Percentiles rank a stretch among this genome's conserved stretches.
Evolutionary conservation across 1,284 basidiomycete species (phyloP).

Genomic region (Meira miltonrushii): DNA sequence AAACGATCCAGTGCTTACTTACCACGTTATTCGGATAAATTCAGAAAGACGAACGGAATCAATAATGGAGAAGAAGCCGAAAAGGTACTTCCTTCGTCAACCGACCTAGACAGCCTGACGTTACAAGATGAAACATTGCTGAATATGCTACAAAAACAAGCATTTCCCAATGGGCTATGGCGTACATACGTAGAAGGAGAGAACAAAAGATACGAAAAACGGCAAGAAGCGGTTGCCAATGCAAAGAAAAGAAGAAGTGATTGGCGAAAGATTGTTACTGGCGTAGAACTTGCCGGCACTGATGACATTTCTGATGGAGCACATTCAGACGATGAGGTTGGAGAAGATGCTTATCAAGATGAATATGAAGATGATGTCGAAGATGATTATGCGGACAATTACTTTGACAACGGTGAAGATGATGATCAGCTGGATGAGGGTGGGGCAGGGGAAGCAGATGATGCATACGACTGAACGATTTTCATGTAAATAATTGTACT

Average conservation of each 20-base stretch:
- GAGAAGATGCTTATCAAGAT: constrained; percentile 34
- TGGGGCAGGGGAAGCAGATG: constrained; percentile 32
- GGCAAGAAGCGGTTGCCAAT: not conserved
- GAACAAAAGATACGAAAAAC: constrained; percentile 18
- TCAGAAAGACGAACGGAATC: constrained; percentile 30
- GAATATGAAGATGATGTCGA: constrained; percentile 46
- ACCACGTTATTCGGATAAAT: constrained; percentile 40
- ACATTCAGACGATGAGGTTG: constrained; percentile 37
- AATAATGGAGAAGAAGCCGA: constrained; percentile 23
- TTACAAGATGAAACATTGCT: not conserved
- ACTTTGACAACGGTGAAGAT: constrained; percentile 52
- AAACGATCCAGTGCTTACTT: constrained; percentile 19
- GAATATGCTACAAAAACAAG: constrained; percentile 30
- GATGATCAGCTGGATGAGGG: constrained; percentile 41
- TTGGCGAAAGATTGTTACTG: constrained; percentile 7
- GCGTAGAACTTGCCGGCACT: constrained; percentile 16
- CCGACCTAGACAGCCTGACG: not conserved
- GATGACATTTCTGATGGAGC: constrained; percentile 35
- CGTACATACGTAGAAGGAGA: constrained; percentile 45
- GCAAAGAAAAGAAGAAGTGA: not conserved
- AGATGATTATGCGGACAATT: constrained; percentile 49
- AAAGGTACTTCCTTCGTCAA: constrained; percentile 20
- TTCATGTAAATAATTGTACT: no score
- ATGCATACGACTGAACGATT: constrained; percentile 31
- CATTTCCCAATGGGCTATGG: constrained; percentile 46